Conservation (phyloP, 345 rosid species). For the Linum lewisii region DNA sequence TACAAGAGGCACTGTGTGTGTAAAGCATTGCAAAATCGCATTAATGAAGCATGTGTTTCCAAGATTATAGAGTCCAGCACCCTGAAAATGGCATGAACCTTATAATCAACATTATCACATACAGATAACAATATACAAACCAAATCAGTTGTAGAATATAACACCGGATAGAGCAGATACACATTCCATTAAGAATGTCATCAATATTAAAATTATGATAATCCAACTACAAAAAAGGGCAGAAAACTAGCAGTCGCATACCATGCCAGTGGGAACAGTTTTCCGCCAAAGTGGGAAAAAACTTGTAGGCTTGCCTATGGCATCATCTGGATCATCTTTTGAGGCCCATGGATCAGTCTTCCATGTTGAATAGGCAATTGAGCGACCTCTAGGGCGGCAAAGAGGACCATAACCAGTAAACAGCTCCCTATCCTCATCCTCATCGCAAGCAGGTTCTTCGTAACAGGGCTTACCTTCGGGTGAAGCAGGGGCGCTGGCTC, state of each 20-base stretch:
- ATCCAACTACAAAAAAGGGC: not conserved
- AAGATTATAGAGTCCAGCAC: constrained; percentile 66
- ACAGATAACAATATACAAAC: not conserved
- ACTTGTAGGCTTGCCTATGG: not conserved
- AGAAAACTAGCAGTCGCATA: constrained; percentile 1
- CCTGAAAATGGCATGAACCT: constrained; percentile 31
- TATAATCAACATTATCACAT: not conserved
- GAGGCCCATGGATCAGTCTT: not conserved
- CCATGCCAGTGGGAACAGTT: constrained; percentile 16
- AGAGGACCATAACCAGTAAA: not conserved
- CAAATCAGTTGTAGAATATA: not conserved
- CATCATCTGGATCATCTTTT: not conserved
- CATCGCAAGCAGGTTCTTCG: not conserved
- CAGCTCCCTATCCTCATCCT: not conserved
- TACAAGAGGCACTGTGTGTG: constrained; percentile 73
- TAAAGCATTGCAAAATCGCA: constrained; percentile 77
- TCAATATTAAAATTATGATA: not conserved
- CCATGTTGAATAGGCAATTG: not conserved
- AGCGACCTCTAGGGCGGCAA: not conserved
- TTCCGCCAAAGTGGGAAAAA: constrained; percentile 1
- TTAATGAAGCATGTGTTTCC: constrained; percentile 87
- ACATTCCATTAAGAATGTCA: not conserved
- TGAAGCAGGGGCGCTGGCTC: not conserved
- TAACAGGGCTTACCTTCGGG: not conserved
- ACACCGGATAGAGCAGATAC: not conserved